phyloP scores from a whole-genome alignment of 2,329 filamentous ascomycete species.

The Fusarium sp. region DNA sequence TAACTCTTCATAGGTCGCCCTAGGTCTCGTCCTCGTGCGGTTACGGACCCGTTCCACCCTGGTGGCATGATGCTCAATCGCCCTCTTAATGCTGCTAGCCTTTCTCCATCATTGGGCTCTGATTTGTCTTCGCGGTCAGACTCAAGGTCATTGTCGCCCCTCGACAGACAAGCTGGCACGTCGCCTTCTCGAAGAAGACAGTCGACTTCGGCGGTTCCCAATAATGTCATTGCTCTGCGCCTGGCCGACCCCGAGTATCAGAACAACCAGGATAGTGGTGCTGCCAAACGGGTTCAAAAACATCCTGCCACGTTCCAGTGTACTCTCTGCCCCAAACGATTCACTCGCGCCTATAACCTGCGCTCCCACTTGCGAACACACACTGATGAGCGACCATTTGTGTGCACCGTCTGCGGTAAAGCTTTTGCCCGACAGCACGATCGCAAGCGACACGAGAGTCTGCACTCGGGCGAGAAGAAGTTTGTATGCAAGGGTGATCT shows the following conservation, averaged over 20 bases:
- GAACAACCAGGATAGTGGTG: conserved; percentile 68
- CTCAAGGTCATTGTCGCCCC: conserved; percentile 68
- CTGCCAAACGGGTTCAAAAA: conserved; percentile 89
- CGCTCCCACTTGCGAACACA: conserved; percentile 95
- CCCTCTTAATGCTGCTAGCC: conserved; percentile 51
- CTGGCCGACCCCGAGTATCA: conserved; percentile 90
- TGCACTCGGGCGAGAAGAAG: conserved; percentile 98
- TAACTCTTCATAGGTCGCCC: conserved; percentile 55
- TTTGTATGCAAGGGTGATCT: conserved; percentile 96
- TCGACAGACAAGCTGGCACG: conserved; percentile 60
- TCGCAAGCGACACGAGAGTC: conserved; percentile 93
- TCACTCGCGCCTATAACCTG: conserved; percentile 95
- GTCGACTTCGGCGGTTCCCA: conserved; percentile 71
- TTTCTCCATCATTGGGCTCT: conserved; percentile 63
- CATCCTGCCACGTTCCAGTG: conserved; percentile 98
- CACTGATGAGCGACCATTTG: conserved; percentile 96
- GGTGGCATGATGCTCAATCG: conserved; percentile 55
- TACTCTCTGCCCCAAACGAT: conserved; percentile 90
- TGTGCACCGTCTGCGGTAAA: conserved; percentile 96
- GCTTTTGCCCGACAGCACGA: conserved; percentile 98
- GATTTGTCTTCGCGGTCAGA: conserved; percentile 57
- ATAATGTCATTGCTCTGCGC: conserved; percentile 82
- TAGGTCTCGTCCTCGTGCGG: conserved; percentile 62
- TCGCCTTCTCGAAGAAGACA: conserved; percentile 59
- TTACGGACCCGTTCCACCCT: conserved; percentile 69